Conservation (phyloP, 129 eudicot genomes). For the Ambrosia trifida region DNA sequence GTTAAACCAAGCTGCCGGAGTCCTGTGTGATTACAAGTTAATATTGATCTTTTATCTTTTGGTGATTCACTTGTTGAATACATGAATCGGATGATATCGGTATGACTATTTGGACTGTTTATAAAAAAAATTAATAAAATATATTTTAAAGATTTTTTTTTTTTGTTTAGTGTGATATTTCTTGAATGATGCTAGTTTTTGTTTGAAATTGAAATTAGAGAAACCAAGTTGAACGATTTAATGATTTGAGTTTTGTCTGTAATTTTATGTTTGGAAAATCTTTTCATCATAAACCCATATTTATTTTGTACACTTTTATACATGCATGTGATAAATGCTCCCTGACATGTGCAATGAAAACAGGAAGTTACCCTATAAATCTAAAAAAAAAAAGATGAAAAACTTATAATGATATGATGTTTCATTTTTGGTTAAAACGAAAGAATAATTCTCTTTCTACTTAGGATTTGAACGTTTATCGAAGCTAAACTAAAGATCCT, state of each 20-base stretch:
- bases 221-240: neutral
- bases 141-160: neutral
- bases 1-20: neutral
- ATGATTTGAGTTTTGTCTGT: neutral
- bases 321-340: slow-evolving; percentile 14
- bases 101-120: neutral
- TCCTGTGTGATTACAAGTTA: neutral
- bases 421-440: slow-evolving; percentile 25
- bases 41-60: neutral
- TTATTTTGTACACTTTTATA: slow-evolving; percentile 1
- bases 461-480: slow-evolving; percentile 10
- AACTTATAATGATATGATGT: slow-evolving; percentile 25
- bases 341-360: neutral
- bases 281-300: neutral
- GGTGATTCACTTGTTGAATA: neutral
- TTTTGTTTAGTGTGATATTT: neutral
- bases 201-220: neutral
- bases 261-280: neutral
- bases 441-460: slow-evolving; percentile 25
- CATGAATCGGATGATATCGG: neutral
- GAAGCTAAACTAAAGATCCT: slow-evolving; percentile 9
- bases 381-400: neutral
- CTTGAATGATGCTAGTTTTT: neutral
- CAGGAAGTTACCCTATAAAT: slow-evolving; percentile 20
- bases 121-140: neutral